A percentile compares a stretch with the other conserved stretches of the same genome.
Evolutionary conservation across 1,139 yeast species (phyloP).

Genomic region (Blastobotrys raffinosifermentans): DNA sequence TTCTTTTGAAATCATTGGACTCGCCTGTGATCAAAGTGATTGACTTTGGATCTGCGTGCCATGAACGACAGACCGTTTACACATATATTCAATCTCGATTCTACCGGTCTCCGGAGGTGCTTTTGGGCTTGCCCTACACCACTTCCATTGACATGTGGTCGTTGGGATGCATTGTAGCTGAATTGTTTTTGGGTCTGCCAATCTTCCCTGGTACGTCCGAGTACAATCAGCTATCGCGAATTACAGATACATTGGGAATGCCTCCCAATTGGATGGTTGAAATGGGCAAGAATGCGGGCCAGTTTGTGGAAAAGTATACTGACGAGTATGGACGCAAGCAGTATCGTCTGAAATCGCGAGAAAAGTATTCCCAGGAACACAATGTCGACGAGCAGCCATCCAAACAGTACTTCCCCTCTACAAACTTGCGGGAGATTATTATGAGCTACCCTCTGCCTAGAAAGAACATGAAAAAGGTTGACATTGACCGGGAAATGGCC

Average conservation of each 20-base stretch:
- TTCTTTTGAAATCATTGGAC: constrained; percentile 73
- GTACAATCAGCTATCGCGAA: constrained; percentile 80
- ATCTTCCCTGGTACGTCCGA: constrained; percentile 94
- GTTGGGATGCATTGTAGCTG: constrained; percentile 93
- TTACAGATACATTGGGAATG: constrained; percentile 72
- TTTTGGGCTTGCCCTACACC: constrained; percentile 79
- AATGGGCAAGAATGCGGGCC: constrained; percentile 78
- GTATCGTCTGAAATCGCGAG: constrained; percentile 49
- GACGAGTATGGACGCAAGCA: constrained; percentile 35
- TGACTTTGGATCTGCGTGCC: constrained; percentile 96
- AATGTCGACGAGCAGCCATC: constrained; percentile 66
- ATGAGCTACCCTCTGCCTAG: constrained; percentile 70
- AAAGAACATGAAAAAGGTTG: constrained; percentile 58
- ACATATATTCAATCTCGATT: constrained; percentile 94
- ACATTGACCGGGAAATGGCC: constrained; percentile 52
- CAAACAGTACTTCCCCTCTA: constrained; percentile 76
- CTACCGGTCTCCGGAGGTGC: constrained; percentile 93
- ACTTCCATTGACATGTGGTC: constrained; percentile 99
- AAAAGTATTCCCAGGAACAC: constrained; percentile 54
- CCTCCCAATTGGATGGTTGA: constrained; percentile 98
- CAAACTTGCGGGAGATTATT: constrained; percentile 66
- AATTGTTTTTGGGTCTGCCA: constrained; percentile 86
- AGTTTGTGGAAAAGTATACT: constrained; percentile 51
- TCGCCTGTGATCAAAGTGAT: constrained; percentile 86
- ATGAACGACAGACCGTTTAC: constrained; percentile 80